Evolutionary conservation across 2,329 filamentous ascomycete species (phyloP).

Genomic region (Onygenales sp.): DNA sequence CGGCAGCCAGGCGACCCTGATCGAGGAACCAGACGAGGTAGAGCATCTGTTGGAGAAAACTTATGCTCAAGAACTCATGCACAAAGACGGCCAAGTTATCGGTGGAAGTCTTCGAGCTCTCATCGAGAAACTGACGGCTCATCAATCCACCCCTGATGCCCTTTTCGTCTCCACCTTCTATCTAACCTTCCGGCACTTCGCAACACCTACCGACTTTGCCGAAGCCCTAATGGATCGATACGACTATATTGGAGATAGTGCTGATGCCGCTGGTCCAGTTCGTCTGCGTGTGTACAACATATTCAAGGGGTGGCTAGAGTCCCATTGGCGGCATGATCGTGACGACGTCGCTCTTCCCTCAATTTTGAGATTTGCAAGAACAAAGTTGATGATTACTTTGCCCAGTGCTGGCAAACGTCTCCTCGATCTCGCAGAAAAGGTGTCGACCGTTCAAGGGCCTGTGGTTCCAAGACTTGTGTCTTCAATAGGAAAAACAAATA

Average conservation of each 20-base stretch:
- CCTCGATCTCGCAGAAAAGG: slow-evolving; percentile 67
- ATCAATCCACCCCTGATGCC: slow-evolving; percentile 84
- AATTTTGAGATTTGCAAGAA: slow-evolving; percentile 71
- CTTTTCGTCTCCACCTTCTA: slow-evolving; percentile 93
- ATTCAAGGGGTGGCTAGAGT: slow-evolving; percentile 95
- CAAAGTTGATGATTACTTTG: slow-evolving; percentile 57
- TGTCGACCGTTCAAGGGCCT: slow-evolving; percentile 61
- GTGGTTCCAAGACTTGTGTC: slow-evolving; percentile 75
- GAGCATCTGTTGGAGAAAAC: slow-evolving; percentile 82
- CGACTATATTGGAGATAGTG: slow-evolving; percentile 76
- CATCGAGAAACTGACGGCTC: slow-evolving; percentile 87
- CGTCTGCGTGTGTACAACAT: slow-evolving; percentile 88
- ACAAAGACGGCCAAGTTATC: slow-evolving; percentile 90
- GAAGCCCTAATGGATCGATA: slow-evolving; percentile 82
- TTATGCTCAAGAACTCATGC: slow-evolving; percentile 83
- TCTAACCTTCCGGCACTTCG: slow-evolving; percentile 90
- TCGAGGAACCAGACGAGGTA: slow-evolving; percentile 71
- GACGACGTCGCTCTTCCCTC: slow-evolving; percentile 66
- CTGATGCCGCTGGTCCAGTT: slow-evolving; percentile 67
- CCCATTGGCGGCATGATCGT: slow-evolving; percentile 78
- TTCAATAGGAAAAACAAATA: slow-evolving; percentile 79
- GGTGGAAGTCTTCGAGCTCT: slow-evolving; percentile 83
- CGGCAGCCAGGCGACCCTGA: slow-evolving; percentile 53
- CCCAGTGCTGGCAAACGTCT: slow-evolving; percentile 74
- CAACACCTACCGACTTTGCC: slow-evolving; percentile 68